These are phyloP conservation scores for Simplicillium aogashimaense DNA, from an alignment of 2,329 filamentous ascomycete genomes.

Conservation along the genomic window DNA sequence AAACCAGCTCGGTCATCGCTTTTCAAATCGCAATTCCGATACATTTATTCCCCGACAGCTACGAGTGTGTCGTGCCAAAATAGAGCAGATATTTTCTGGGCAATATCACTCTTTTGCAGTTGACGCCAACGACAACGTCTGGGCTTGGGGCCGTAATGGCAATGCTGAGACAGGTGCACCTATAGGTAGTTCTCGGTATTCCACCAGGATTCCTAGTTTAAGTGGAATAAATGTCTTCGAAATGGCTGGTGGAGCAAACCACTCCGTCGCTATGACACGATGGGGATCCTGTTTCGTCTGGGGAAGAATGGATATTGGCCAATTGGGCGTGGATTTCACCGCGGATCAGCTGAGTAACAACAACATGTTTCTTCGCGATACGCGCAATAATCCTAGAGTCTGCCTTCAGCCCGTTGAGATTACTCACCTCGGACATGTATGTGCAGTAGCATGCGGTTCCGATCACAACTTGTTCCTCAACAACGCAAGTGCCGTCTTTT, in stretches of 20 bases:
- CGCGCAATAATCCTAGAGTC: conserved; percentile 47
- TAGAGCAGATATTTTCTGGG: conserved; percentile 55
- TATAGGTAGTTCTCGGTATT: conserved; percentile 50
- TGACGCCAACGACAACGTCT: conserved; percentile 55
- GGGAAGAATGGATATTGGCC: conserved; percentile 42
- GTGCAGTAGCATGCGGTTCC: neutral
- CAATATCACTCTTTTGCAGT: conserved; percentile 70
- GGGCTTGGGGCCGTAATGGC: conserved; percentile 73
- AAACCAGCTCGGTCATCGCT: conserved; percentile 37
- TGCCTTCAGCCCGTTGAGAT: conserved; percentile 25
- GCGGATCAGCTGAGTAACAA: conserved; percentile 36
- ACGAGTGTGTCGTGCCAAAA: conserved; percentile 44
- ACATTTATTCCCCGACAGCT: conserved; percentile 37
- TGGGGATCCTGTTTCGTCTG: conserved; percentile 41
- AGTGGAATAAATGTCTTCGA: conserved; percentile 46
- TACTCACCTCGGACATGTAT: neutral
- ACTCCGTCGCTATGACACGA: conserved; percentile 49
- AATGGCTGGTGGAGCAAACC: conserved; percentile 58
- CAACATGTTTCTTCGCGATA: conserved; percentile 42
- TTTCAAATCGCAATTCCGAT: conserved; percentile 34
- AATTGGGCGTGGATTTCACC: conserved; percentile 36
- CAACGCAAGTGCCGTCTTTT: neutral
- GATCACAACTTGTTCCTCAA: neutral
- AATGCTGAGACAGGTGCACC: conserved; percentile 22
- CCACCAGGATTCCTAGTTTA: conserved; percentile 53